These are phyloP conservation scores for Kluyveromyces wickerhamii DNA, from an alignment of 805 yeast species.

Conservation along the genomic window DNA sequence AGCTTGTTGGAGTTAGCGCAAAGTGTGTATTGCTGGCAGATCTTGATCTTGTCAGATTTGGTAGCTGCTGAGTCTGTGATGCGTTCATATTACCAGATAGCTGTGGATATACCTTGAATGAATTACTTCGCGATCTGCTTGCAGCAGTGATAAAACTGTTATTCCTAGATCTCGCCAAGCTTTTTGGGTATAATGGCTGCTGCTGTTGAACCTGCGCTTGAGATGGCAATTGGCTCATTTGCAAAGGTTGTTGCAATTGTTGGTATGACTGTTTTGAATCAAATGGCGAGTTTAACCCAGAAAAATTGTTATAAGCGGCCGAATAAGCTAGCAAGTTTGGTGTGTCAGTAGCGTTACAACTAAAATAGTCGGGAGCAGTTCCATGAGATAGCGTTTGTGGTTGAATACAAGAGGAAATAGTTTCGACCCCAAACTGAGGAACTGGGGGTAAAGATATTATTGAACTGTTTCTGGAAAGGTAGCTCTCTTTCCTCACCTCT, in stretches of 20 bases:
- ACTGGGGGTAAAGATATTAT: constrained; percentile 19
- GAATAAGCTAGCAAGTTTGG: neutral
- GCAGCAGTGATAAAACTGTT: constrained; percentile 12
- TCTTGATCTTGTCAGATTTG: constrained; percentile 13
- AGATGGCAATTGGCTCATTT: neutral
- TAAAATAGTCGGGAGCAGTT: constrained; percentile 4
- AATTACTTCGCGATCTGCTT: constrained; percentile 19
- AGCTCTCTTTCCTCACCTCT: constrained; percentile 25
- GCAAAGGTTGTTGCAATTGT: constrained; percentile 4
- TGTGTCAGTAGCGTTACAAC: neutral
- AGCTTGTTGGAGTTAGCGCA: constrained; percentile 16
- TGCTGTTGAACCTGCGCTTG: constrained; percentile 8
- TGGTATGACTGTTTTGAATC: constrained; percentile 1
- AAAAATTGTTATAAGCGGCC: neutral
- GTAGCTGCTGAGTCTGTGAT: constrained; percentile 8
- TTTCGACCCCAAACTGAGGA: constrained; percentile 7
- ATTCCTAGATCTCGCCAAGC: constrained; percentile 9
- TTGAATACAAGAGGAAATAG: neutral
- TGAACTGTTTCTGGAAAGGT: constrained; percentile 23
- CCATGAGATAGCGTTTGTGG: constrained; percentile 3
- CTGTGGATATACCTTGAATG: constrained; percentile 14
- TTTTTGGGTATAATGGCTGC: too few species aligned
- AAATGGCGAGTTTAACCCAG: constrained; percentile 4
- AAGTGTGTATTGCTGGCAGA: constrained; percentile 17
- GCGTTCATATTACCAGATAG: constrained; percentile 4